Percentiles rank a stretch among this genome's conserved stretches.
Evolutionary conservation across 306 rosid genomes (phyloP).

Genomic region (apple (Malus domestica)): DNA sequence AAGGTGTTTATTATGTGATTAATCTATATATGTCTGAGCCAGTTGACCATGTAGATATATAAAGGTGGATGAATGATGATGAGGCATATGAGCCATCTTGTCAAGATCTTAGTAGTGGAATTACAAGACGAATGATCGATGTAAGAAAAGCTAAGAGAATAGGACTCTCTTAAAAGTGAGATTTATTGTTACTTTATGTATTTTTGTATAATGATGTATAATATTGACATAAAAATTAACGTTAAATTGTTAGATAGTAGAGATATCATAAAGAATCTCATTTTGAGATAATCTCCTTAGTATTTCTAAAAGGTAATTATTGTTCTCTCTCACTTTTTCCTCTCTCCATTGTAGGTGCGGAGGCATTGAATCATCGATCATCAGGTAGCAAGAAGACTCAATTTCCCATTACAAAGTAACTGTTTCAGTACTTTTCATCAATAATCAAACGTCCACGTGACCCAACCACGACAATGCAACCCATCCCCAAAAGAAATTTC

Average conservation of each 20-base stretch:
- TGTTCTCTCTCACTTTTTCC: no score
- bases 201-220: no score
- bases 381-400: background rate
- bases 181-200: no score
- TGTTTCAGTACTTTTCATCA: constrained; percentile 6
- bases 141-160: no score
- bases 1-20: background rate
- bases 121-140: background rate
- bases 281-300: no score
- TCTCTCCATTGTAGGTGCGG: background rate
- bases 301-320: background rate
- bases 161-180: no score
- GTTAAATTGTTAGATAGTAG: no score
- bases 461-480: constrained; percentile 33
- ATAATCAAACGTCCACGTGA: constrained; percentile 39
- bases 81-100: background rate
- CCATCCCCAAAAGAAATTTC: background rate
- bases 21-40: background rate
- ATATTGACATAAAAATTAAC: no score
- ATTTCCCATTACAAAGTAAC: constrained; percentile 3
- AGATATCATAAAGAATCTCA: no score
- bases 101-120: background rate
- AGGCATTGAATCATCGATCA: background rate
- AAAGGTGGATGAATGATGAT: background rate
- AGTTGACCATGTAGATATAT: background rate